Evolutionary conservation across 129 eudicot genomes (phyloP).

Genomic region (Centella asiatica): DNA sequence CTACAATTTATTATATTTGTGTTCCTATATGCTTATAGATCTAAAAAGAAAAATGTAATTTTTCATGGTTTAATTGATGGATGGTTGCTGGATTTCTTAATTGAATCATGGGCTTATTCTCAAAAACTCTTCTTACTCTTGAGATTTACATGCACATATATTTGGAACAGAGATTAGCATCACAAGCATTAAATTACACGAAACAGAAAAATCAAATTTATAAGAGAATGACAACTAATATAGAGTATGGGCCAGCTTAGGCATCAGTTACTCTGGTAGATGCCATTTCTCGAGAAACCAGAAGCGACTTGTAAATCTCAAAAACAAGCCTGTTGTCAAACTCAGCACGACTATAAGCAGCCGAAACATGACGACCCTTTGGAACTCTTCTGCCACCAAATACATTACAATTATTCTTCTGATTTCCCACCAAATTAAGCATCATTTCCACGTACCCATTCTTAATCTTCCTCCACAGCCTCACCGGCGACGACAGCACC

Average conservation of each 20-base stretch:
- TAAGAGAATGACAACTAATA: neutral
- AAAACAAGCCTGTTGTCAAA: constrained; percentile 49
- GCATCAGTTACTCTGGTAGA: no score
- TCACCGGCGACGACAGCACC: constrained; percentile 29
- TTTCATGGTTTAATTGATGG: no score
- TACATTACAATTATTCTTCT: constrained; percentile 3
- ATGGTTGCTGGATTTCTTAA: no score
- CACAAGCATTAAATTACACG: no score
- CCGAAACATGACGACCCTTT: constrained; percentile 19
- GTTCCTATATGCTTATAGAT: no score
- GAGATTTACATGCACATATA: no score
- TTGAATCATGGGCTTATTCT: no score
- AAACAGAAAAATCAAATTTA: no score
- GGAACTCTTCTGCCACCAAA: constrained; percentile 33
- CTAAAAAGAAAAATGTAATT: no score
- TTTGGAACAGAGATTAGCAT: no score
- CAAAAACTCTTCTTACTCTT: no score
- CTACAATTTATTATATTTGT: no score
- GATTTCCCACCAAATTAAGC: constrained; percentile 31
- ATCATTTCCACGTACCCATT: constrained; percentile 51
- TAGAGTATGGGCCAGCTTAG: neutral
- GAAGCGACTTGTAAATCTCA: constrained; percentile 53
- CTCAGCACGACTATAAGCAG: constrained; percentile 27
- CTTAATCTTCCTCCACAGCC: constrained; percentile 43
- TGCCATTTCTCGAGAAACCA: constrained; percentile 46